These are phyloP conservation scores for Botrytis hyacinthi DNA, from an alignment of 2,329 filamentous ascomycete species.

Conservation along the genomic window DNA sequence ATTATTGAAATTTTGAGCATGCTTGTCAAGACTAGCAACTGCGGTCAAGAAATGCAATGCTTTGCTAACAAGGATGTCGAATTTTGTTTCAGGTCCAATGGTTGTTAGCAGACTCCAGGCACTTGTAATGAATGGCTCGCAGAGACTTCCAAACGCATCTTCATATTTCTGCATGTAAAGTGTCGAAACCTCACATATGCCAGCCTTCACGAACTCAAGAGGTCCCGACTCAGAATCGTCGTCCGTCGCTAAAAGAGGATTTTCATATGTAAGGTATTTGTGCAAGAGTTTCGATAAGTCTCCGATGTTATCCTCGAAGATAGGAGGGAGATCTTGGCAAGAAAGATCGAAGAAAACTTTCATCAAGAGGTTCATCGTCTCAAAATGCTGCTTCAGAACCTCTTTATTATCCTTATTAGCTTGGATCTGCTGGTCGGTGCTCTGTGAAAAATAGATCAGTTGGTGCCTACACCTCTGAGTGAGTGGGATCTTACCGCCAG, in stretches of 20 bases:
- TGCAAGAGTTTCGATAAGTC: constrained; percentile 77
- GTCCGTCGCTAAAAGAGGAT: constrained; percentile 75
- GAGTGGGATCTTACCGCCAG: constrained; percentile 57
- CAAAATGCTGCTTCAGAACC: constrained; percentile 73
- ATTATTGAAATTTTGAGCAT: constrained; percentile 83
- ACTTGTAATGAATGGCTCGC: constrained; percentile 80
- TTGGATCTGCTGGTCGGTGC: constrained; percentile 69
- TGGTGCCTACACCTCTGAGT: constrained; percentile 12
- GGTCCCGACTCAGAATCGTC: constrained; percentile 87
- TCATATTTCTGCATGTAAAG: constrained; percentile 94
- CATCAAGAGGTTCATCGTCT: constrained; percentile 81
- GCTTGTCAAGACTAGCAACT: constrained; percentile 72
- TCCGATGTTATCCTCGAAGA: constrained; percentile 85
- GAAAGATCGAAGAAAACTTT: constrained; percentile 96
- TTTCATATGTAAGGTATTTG: constrained; percentile 91
- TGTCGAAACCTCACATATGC: constrained; percentile 87
- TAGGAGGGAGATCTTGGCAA: constrained; percentile 92
- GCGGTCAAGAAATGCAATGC: constrained; percentile 92
- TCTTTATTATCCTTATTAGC: constrained; percentile 73
- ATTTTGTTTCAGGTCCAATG: constrained; percentile 84
- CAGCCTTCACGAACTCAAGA: constrained; percentile 83
- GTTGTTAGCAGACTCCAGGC: constrained; percentile 90
- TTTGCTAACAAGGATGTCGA: constrained; percentile 91
- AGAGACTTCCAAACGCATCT: constrained; percentile 81
- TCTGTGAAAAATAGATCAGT: constrained; percentile 42